Percentiles rank a stretch among this genome's conserved stretches.
phyloP scores from a whole-genome alignment of 2,329 filamentous ascomycete species.

The Fonsecaea monophora region DNA sequence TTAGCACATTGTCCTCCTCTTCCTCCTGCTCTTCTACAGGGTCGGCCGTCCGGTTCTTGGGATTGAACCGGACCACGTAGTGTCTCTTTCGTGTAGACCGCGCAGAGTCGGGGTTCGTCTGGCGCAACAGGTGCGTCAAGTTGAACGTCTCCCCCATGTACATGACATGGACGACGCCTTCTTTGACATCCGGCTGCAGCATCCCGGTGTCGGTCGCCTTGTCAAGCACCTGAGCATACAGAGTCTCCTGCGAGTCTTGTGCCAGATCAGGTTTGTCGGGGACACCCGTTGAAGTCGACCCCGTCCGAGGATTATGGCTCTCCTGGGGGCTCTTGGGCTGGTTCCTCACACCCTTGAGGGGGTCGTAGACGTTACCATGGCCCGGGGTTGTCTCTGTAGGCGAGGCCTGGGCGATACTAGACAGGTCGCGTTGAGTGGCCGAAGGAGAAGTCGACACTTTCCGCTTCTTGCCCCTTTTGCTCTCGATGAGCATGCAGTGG shows the following conservation, averaged over 20 bases:
- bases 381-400: conserved; percentile 3
- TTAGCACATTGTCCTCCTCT: conserved; percentile 34
- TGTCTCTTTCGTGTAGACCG: conserved; percentile 29
- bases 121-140: conserved; percentile 37
- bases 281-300: conserved; percentile 23
- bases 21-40: conserved; percentile 26
- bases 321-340: conserved; percentile 13
- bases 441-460: conserved; percentile 28
- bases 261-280: conserved; percentile 22
- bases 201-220: conserved; percentile 27
- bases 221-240: conserved; percentile 33
- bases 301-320: neutral
- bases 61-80: conserved; percentile 31
- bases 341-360: conserved; percentile 24
- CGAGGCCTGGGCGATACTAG: conserved; percentile 15
- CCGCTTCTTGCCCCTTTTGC: conserved; percentile 40
- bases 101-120: conserved; percentile 33
- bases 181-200: conserved; percentile 21
- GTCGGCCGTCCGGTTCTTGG: conserved; percentile 31
- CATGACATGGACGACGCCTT: conserved; percentile 32
- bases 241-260: conserved; percentile 29
- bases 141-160: conserved; percentile 36
- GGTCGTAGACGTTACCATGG: conserved; percentile 32
- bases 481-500: conserved; percentile 40
- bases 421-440: conserved; percentile 17